A percentile compares a stretch with the other conserved stretches of the same genome.
Evolutionary conservation across 2,329 filamentous ascomycete species (phyloP).

Genomic region (Rachicladosporium sp.): DNA sequence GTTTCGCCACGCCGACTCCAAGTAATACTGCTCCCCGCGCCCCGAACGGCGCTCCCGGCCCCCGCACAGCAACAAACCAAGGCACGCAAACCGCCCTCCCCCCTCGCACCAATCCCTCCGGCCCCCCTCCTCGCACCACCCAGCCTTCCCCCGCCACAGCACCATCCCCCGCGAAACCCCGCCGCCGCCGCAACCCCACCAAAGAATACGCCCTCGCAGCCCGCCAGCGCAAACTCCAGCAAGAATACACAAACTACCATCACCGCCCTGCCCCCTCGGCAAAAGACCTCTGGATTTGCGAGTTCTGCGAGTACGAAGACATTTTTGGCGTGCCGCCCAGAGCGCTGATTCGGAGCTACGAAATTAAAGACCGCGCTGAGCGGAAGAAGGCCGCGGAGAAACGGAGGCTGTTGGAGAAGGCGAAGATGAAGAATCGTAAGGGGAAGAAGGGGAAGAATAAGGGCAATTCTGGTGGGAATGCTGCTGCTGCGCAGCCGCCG

Average conservation of each 20-base stretch:
- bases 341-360: slow-evolving; percentile 80
- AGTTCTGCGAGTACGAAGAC: slow-evolving; percentile 94
- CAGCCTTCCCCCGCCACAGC: slow-evolving; percentile 15
- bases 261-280: slow-evolving; percentile 47
- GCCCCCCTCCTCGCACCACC: slow-evolving; percentile 3
- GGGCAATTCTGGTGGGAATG: slow-evolving; percentile 9
- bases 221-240: slow-evolving; percentile 62
- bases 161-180: slow-evolving; percentile 40
- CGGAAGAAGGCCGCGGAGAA: slow-evolving; percentile 79
- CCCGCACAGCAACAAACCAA: slow-evolving; percentile 6
- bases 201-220: slow-evolving; percentile 66
- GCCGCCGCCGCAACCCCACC: slow-evolving; percentile 45
- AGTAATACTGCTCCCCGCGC: slow-evolving; percentile 1
- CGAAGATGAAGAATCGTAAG: slow-evolving; percentile 85
- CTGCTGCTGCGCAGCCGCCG: not conserved
- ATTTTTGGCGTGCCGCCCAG: slow-evolving; percentile 83
- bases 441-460: slow-evolving; percentile 67
- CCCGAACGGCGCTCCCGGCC: not conserved
- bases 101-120: slow-evolving; percentile 9
- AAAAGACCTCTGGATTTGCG: slow-evolving; percentile 86
- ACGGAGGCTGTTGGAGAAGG: slow-evolving; percentile 73
- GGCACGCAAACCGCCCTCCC: slow-evolving; percentile 20
- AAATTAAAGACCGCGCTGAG: slow-evolving; percentile 81
- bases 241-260: slow-evolving; percentile 63
- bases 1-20: slow-evolving; percentile 3